Percentiles rank a stretch among this genome's conserved stretches.
phyloP scores from a whole-genome alignment of 208 protist species.

The Wallacemonas sp. region DNA sequence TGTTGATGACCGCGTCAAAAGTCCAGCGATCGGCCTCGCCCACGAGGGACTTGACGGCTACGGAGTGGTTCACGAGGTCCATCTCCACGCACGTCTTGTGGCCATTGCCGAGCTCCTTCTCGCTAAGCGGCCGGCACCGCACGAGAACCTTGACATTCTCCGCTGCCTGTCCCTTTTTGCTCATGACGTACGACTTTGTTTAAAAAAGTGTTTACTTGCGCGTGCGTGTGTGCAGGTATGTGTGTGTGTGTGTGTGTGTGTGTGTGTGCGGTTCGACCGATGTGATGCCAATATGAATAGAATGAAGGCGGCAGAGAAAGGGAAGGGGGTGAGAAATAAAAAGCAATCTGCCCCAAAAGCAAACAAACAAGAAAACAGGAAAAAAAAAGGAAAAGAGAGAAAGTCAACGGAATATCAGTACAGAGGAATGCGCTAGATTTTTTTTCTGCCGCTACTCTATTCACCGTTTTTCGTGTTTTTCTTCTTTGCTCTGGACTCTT shows the following conservation, averaged over 20 bases:
- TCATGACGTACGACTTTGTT: slow-evolving; percentile 33
- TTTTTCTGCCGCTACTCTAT: no score
- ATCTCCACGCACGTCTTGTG: slow-evolving; percentile 82
- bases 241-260: no score
- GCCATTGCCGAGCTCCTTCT: slow-evolving; percentile 74
- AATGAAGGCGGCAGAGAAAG: neutral
- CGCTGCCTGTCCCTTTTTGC: slow-evolving; percentile 67
- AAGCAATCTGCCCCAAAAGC: no score
- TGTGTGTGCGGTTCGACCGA: neutral
- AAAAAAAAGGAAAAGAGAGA: slow-evolving; percentile 1
- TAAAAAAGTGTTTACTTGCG: neutral
- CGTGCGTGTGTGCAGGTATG: neutral
- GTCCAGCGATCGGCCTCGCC: slow-evolving; percentile 82
- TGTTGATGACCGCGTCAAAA: slow-evolving; percentile 91
- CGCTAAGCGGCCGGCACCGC: slow-evolving; percentile 81
- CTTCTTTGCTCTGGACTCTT: no score
- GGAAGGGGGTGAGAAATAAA: no score
- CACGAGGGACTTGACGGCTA: slow-evolving; percentile 58
- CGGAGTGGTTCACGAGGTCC: slow-evolving; percentile 71
- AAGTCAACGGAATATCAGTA: neutral
- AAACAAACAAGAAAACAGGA: slow-evolving; percentile 2
- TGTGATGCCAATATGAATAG: no score
- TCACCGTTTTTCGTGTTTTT: no score
- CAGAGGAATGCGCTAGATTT: no score
- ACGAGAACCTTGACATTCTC: slow-evolving; percentile 92